phyloP scores from a whole-genome alignment of 306 rosid species.

The Fragaria ananassa region DNA sequence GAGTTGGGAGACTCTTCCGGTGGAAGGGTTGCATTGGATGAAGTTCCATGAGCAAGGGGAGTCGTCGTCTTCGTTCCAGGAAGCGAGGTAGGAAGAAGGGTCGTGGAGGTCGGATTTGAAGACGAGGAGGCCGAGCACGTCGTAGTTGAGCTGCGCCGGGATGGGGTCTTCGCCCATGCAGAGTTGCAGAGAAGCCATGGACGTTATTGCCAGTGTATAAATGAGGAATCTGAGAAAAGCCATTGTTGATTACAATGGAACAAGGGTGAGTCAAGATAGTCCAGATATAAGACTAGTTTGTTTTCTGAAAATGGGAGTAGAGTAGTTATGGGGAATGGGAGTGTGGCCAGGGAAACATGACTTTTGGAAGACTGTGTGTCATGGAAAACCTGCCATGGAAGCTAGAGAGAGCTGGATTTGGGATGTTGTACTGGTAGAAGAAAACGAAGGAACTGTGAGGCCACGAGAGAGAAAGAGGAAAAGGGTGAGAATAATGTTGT shows the following conservation, averaged over 20 bases:
- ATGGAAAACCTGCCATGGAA: slow-evolving; percentile 6
- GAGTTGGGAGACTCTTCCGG: slow-evolving; percentile 53
- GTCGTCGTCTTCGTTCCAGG: slow-evolving; percentile 84
- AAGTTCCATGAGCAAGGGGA: slow-evolving; percentile 72
- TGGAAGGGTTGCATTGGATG: slow-evolving; percentile 51
- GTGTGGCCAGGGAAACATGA: neutral
- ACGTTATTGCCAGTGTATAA: neutral
- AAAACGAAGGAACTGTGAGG: neutral
- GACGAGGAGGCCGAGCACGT: slow-evolving; percentile 79
- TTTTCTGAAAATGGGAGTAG: neutral
- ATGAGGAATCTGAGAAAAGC: neutral
- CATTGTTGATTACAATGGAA: slow-evolving; percentile 8
- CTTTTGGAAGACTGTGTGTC: neutral
- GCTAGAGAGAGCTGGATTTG: neutral
- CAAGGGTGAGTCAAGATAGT: neutral
- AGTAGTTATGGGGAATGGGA: neutral
- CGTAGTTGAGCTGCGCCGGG: slow-evolving; percentile 55
- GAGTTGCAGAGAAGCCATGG: neutral
- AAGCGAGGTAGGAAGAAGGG: slow-evolving; percentile 59
- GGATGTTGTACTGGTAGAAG: slow-evolving; percentile 1
- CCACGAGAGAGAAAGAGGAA: slow-evolving; percentile 12
- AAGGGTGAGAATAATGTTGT: neutral
- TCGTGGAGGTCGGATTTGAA: slow-evolving; percentile 79
- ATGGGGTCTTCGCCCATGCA: slow-evolving; percentile 29
- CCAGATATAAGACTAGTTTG: neutral